A percentile compares a stretch with the other conserved stretches of the same genome.
Evolutionary conservation across 1,284 basidiomycete species (phyloP).

Genomic region (Ustilago shanxiensis): DNA sequence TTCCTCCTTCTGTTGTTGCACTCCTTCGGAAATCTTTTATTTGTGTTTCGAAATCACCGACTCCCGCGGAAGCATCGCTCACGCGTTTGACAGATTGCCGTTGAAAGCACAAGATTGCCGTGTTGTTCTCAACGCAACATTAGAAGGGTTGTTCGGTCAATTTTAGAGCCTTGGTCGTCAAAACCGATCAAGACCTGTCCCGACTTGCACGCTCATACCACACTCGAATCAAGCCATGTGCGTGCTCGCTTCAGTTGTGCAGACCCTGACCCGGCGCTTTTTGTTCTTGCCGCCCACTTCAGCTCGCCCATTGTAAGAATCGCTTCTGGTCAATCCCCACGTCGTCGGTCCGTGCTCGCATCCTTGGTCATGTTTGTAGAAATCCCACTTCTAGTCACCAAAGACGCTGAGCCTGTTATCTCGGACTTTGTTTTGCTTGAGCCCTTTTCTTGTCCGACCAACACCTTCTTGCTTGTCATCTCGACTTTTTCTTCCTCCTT

Average conservation of each 20-base stretch:
- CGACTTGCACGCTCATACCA: background rate
- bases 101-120: slow-evolving; percentile 3
- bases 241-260: slow-evolving; percentile 1
- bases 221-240: no score
- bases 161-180: no score
- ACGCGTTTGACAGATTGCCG: background rate
- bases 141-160: background rate
- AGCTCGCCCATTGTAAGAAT: no score
- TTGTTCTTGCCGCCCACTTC: background rate
- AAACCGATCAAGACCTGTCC: background rate
- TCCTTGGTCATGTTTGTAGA: no score
- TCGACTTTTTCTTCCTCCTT: background rate
- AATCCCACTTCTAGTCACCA: background rate
- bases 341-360: slow-evolving; percentile 18
- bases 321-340: background rate
- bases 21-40: background rate
- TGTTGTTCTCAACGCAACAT: background rate
- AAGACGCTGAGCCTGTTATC: background rate
- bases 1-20: no score
- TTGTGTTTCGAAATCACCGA: background rate
- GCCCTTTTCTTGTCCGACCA: background rate
- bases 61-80: background rate
- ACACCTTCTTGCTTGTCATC: background rate
- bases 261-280: slow-evolving; percentile 4
- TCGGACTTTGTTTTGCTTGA: background rate